phyloP scores from a whole-genome alignment of 2,329 filamentous ascomycete genomes.

The Xylaria multiplex region DNA sequence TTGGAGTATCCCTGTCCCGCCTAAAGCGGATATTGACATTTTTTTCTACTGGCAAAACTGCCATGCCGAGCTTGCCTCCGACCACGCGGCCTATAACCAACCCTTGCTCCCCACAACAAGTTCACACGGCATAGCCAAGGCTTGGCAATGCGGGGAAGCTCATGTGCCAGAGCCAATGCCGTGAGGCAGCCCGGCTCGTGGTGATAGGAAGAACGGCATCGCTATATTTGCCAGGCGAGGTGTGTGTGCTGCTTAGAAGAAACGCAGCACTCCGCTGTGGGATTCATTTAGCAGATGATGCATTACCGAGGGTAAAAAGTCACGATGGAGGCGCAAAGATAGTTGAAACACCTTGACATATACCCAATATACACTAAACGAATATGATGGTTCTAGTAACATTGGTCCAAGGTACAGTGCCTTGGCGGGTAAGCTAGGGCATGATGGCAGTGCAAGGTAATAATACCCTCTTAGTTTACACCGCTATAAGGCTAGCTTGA shows the following conservation, averaged over 20 bases:
- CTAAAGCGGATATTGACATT: constrained; percentile 44
- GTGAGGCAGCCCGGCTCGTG: constrained; percentile 3
- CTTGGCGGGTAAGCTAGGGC: constrained; percentile 21
- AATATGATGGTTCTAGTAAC: background rate
- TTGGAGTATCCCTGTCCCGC: constrained; percentile 39
- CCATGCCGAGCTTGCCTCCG: constrained; percentile 13
- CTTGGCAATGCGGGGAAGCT: constrained; percentile 37
- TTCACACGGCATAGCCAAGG: constrained; percentile 39
- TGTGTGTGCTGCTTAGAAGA: background rate
- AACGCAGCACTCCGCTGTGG: background rate
- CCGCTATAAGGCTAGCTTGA: constrained; percentile 17
- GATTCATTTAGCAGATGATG: too few species aligned
- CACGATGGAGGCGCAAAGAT: too few species aligned
- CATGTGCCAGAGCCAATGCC: constrained; percentile 16
- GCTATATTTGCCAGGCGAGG: background rate
- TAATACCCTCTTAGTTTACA: constrained; percentile 18
- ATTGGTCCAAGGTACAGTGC: constrained; percentile 5
- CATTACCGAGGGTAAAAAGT: too few species aligned
- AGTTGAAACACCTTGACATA: background rate
- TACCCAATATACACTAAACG: background rate
- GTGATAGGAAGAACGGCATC: constrained; percentile 5
- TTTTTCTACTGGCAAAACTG: constrained; percentile 40
- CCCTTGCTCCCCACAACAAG: constrained; percentile 10
- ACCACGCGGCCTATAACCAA: constrained; percentile 31
- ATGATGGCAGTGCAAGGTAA: background rate